Percentiles rank a stretch among this genome's conserved stretches.
Conservation (phyloP, 306 rosid species). For the Corylus heterophylla region DNA sequence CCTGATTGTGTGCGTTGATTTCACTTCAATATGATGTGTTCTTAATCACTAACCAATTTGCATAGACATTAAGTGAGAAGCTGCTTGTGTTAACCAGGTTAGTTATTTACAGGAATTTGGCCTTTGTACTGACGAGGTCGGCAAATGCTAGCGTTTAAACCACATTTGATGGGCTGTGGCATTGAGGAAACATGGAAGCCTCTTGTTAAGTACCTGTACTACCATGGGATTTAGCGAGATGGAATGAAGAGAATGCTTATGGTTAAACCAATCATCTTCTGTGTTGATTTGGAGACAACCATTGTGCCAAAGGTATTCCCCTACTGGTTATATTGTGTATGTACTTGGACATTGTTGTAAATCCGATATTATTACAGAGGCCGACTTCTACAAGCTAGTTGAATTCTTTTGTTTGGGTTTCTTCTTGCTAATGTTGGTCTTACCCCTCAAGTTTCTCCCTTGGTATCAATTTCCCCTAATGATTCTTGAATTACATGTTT, state of each 20-base stretch:
- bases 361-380: not conserved
- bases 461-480: slow-evolving; percentile 15
- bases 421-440: slow-evolving; percentile 13
- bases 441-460: not conserved
- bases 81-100: slow-evolving; percentile 53
- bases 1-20: not conserved
- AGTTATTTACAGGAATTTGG: slow-evolving; percentile 88
- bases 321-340: slow-evolving; percentile 3
- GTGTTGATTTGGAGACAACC: slow-evolving; percentile 66
- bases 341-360: slow-evolving; percentile 12
- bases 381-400: slow-evolving; percentile 6
- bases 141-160: slow-evolving; percentile 81
- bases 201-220: slow-evolving; percentile 80
- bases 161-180: slow-evolving; percentile 86
- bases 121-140: slow-evolving; percentile 64
- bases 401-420: slow-evolving; percentile 6
- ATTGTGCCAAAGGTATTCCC: slow-evolving; percentile 82
- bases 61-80: slow-evolving; percentile 21
- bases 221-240: slow-evolving; percentile 74
- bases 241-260: slow-evolving; percentile 91
- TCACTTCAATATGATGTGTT: slow-evolving; percentile 17
- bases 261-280: slow-evolving; percentile 83
- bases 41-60: slow-evolving; percentile 21
- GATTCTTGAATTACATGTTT: slow-evolving; percentile 2
- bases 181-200: slow-evolving; percentile 92